Evolutionary conservation across 495 filamentous ascomycete species (phyloP).

Genomic region (Talaromyces wortmannii): DNA sequence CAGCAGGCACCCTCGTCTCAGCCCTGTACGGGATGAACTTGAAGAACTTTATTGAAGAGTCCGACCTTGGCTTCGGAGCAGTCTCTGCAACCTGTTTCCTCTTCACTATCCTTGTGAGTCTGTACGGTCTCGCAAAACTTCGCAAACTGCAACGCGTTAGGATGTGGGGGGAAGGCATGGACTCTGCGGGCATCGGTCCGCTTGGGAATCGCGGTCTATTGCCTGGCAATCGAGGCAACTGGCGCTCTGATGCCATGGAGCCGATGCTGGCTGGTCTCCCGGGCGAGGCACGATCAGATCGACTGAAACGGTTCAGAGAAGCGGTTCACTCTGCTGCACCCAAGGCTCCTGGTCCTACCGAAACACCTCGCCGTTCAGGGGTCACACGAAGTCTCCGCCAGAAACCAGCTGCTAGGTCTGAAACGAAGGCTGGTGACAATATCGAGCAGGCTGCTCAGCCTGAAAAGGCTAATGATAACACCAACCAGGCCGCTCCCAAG

Average conservation of each 20-base stretch:
- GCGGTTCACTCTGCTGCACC: slow-evolving; percentile 19
- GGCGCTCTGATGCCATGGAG: slow-evolving; percentile 41
- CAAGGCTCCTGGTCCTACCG: background rate
- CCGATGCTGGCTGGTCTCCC: slow-evolving; percentile 38
- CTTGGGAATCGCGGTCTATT: slow-evolving; percentile 14
- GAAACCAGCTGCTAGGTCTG: background rate
- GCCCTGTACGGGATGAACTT: slow-evolving; percentile 99
- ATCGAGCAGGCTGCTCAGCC: background rate
- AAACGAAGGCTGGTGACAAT: background rate
- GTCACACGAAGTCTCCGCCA: background rate
- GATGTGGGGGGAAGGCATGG: slow-evolving; percentile 59
- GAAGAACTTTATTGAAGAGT: slow-evolving; percentile 97
- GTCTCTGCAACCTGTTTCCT: slow-evolving; percentile 64
- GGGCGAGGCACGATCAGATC: slow-evolving; percentile 36
- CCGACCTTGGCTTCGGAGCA: slow-evolving; percentile 76
- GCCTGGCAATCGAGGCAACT: slow-evolving; percentile 26
- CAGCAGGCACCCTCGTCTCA: slow-evolving; percentile 87
- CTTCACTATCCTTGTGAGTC: slow-evolving; percentile 68
- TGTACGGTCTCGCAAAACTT: slow-evolving; percentile 74
- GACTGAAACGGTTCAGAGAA: slow-evolving; percentile 34
- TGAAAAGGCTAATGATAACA: too few relatives aligned
- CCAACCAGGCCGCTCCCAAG: too few relatives aligned
- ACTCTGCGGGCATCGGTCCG: slow-evolving; percentile 24
- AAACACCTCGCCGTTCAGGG: slow-evolving; percentile 1
- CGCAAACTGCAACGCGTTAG: slow-evolving; percentile 83